Percentiles rank a stretch among this genome's conserved stretches.
Conservation (phyloP, 352 stramenopile species). For the Phytophthora gonapodyides region DNA sequence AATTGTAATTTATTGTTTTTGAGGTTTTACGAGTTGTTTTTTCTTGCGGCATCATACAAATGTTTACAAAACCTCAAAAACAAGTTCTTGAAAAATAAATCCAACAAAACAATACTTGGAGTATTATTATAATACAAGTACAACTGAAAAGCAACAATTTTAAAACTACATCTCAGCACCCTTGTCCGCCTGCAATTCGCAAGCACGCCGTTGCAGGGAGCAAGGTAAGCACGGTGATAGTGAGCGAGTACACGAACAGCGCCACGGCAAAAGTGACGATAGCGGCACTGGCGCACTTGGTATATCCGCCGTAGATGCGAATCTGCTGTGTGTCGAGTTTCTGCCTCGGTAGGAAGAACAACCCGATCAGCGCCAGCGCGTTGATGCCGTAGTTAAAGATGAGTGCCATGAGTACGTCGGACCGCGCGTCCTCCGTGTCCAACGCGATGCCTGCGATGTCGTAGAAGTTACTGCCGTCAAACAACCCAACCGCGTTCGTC, state of each 20-base stretch:
- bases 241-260: slow-evolving; percentile 42
- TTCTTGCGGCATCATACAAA: no score
- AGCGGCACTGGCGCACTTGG: slow-evolving; percentile 37
- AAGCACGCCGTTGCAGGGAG: slow-evolving; percentile 38
- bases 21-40: no score
- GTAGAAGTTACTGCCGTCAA: slow-evolving; percentile 42
- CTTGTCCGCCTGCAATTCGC: slow-evolving; percentile 40
- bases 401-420: slow-evolving; percentile 35
- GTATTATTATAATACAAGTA: no score
- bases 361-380: slow-evolving; percentile 24
- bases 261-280: slow-evolving; percentile 30
- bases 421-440: slow-evolving; percentile 19
- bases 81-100: neutral
- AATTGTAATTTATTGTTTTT: no score
- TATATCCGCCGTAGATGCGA: slow-evolving; percentile 57
- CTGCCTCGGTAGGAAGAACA: slow-evolving; percentile 42
- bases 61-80: no score
- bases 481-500: slow-evolving; percentile 34
- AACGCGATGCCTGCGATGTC: slow-evolving; percentile 5
- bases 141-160: neutral
- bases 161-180: slow-evolving; percentile 29
- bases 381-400: slow-evolving; percentile 42
- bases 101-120: slow-evolving; percentile 9
- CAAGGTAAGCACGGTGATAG: slow-evolving; percentile 51
- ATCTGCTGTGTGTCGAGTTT: slow-evolving; percentile 56